Base-by-base conservation (phyloP, 768 basidiomycete genomes). In the Boletus fagicola region DNA sequence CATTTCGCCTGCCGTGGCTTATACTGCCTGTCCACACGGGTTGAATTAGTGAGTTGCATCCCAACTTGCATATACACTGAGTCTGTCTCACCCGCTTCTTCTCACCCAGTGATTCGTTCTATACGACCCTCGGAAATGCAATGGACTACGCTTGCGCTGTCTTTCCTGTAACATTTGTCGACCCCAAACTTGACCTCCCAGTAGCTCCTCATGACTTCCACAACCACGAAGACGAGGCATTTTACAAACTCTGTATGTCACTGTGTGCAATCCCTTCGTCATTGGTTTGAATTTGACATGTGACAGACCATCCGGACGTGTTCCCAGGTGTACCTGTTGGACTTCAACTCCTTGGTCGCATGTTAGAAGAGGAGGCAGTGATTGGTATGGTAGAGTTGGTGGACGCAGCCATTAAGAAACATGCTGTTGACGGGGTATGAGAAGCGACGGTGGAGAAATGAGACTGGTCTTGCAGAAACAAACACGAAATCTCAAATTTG, bases 351-450 rank as follows among this genome's bases (percentile, higher is more conserved):
- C 70, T 79, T 8, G 81, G 81, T 4, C 70, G 75, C 26, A 76
- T 74, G 35, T 70, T 72, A 45, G 82, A 83, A 63, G 82, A 83
- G 51, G 82, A 83, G 63, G 82, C 78, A 0, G 78, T 83, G 18
- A 72, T 83, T 11, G 71, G 67, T 5, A 78, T 82, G 76, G 75
- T 76, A 4, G 78, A 79, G 59, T 65, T 80, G 6, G 76, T 80
- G 13, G 75, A 75, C 28, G 67, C 61, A 4, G 77, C 78, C 12
- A 51, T 78, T 7, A 74, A 70, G 63, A 68, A 58, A 45, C 28
- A 63, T 33, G 42, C 13, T 5, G 33, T 31, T 22, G 31, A 22
- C 9, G 6, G 30, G 15, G 8, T 10, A 30, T 50, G 49, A 49
- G 31, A 40, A 47, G 38, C 18, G 4, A 26, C 16, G 12, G 31